These are phyloP conservation scores for Stagonosporopsis cucurbitacearum DNA, from an alignment of 2,329 filamentous ascomycete genomes.

Conservation along the genomic window DNA sequence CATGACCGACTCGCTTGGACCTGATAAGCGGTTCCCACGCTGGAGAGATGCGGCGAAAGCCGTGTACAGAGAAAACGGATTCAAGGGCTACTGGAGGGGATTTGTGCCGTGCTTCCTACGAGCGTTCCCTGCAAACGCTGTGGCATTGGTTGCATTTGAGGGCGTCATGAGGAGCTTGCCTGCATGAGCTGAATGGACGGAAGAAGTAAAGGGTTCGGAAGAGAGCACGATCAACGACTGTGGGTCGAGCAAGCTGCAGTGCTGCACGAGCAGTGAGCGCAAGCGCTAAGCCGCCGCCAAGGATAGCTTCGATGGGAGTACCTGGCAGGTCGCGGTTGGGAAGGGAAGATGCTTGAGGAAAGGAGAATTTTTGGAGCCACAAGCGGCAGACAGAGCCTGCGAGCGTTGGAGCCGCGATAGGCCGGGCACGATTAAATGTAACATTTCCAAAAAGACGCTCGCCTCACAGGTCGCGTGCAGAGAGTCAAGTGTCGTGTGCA, in stretches of 20 bases:
- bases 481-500: background rate
- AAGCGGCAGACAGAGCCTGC: background rate
- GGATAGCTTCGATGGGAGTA: background rate
- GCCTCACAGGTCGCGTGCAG: background rate
- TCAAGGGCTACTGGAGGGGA: constrained; percentile 85
- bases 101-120: constrained; percentile 93
- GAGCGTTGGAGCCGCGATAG: background rate
- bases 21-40: constrained; percentile 65
- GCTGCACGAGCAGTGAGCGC: background rate
- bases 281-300: constrained; percentile 7
- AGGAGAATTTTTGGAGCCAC: background rate
- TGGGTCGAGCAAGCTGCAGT: background rate
- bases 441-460: background rate
- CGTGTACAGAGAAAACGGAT: constrained; percentile 78
- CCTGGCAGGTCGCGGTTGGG: constrained; percentile 2
- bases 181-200: constrained; percentile 24
- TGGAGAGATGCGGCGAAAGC: constrained; percentile 83
- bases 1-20: constrained; percentile 90
- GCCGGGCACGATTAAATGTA: background rate
- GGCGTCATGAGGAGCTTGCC: constrained; percentile 74
- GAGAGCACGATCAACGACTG: background rate
- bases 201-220: background rate
- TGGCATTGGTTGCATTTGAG: constrained; percentile 93
- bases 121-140: constrained; percentile 94
- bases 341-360: constrained; percentile 6